Conservation (phyloP, 768 basidiomycete species). For the Kockovaella imperatae region DNA sequence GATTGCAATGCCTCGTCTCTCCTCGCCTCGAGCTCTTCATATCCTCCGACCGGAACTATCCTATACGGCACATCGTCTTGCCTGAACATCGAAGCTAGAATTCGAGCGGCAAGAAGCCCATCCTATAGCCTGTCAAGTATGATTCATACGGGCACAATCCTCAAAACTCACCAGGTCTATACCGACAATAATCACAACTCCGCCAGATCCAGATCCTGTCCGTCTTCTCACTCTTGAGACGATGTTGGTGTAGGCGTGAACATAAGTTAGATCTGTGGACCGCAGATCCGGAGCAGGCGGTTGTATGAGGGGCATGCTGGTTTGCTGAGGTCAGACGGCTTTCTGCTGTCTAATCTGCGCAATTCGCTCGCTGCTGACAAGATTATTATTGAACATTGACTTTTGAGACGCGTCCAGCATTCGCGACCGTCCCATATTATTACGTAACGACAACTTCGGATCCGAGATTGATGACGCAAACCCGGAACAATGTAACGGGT, state of each 20-base stretch:
- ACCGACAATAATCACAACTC: slow-evolving; percentile 41
- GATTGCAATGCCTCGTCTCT: slow-evolving; percentile 60
- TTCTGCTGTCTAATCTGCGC: too few relatives aligned
- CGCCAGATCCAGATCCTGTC: slow-evolving; percentile 34
- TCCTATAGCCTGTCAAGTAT: slow-evolving; percentile 48
- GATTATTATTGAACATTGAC: too few relatives aligned
- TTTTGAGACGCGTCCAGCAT: too few relatives aligned
- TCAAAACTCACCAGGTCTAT: slow-evolving; percentile 33
- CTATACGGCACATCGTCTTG: slow-evolving; percentile 91
- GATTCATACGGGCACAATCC: background rate
- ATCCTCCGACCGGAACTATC: slow-evolving; percentile 79
- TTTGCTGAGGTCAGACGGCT: too few relatives aligned
- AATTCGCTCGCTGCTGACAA: too few relatives aligned
- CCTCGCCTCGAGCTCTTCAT: slow-evolving; percentile 62
- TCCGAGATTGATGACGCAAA: too few relatives aligned
- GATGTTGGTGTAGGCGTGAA: slow-evolving; percentile 41
- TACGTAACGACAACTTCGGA: too few relatives aligned
- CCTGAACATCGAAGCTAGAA: slow-evolving; percentile 79
- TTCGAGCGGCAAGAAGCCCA: slow-evolving; percentile 79
- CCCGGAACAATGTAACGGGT: too few relatives aligned
- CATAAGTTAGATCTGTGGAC: slow-evolving; percentile 36
- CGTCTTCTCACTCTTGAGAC: slow-evolving; percentile 31
- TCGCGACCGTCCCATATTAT: too few relatives aligned
- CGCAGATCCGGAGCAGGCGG: slow-evolving; percentile 39
- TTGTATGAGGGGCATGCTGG: slow-evolving; percentile 42